phyloP scores from a whole-genome alignment of 208 protist species.

The Acanthamoeba castellanii region DNA sequence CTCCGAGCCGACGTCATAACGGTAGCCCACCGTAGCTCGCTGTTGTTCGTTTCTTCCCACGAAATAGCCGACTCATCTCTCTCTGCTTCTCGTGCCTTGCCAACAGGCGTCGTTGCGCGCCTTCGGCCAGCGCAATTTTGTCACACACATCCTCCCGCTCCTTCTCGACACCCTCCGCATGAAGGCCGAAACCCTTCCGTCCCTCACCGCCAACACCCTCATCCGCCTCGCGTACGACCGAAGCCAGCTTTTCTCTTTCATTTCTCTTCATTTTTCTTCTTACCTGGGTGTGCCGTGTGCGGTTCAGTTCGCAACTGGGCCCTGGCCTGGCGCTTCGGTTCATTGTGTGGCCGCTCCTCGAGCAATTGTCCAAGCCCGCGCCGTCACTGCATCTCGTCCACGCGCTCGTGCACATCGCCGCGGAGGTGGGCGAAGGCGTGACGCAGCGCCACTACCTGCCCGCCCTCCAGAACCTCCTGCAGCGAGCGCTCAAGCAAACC shows the following conservation, averaged over 20 bases:
- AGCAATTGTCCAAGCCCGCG: conserved; percentile 32
- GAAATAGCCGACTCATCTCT: neutral
- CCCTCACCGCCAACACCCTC: conserved; percentile 35
- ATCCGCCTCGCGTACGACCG: conserved; percentile 22
- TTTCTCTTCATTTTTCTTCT: neutral
- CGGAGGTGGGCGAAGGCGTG: conserved; percentile 34
- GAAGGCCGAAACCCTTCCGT: conserved; percentile 4
- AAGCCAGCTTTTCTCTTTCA: neutral
- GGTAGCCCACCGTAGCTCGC: neutral
- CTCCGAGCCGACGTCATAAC: neutral
- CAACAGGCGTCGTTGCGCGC: neutral
- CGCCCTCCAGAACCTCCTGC: neutral
- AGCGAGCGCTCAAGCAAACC: conserved; percentile 7
- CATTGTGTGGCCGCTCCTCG: conserved; percentile 43
- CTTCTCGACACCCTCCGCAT: conserved; percentile 25
- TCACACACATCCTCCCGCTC: neutral
- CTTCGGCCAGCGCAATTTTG: conserved; percentile 12
- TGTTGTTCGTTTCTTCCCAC: neutral
- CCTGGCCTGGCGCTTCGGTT: conserved; percentile 6
- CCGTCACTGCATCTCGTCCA: neutral
- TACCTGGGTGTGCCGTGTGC: neutral
- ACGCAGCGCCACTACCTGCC: conserved; percentile 44
- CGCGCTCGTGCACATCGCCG: conserved; percentile 29
- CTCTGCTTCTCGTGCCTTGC: too few relatives aligned
- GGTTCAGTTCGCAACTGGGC: neutral